These are phyloP conservation scores for Blastocystis sp. DNA, from an alignment of 352 stramenopile species.

Conservation along the genomic window DNA sequence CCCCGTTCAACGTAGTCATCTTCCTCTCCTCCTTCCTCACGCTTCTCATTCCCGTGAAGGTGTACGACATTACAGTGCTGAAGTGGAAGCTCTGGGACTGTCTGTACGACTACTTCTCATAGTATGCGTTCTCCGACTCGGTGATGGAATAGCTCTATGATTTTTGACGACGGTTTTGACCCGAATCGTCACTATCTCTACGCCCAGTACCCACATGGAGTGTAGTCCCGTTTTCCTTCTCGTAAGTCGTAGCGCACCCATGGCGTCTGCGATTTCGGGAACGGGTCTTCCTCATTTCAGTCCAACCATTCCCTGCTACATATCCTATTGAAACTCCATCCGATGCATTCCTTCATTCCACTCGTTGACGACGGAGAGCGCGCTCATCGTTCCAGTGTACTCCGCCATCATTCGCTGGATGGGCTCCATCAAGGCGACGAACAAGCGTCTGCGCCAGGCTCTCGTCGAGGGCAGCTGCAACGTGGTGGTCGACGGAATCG, in stretches of 20 bases:
- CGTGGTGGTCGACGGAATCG: slow-evolving; percentile 68
- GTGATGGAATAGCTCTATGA: slow-evolving; percentile 30
- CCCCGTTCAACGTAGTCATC: slow-evolving; percentile 6
- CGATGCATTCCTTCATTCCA: slow-evolving; percentile 14
- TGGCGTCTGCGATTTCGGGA: slow-evolving; percentile 32
- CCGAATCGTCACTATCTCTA: slow-evolving; percentile 35
- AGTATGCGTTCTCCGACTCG: not conserved
- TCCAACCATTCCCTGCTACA: slow-evolving; percentile 37
- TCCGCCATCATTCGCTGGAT: slow-evolving; percentile 37
- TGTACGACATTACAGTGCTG: slow-evolving; percentile 60
- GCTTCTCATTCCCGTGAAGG: slow-evolving; percentile 48
- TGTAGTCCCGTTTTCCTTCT: not conserved
- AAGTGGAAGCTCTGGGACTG: slow-evolving; percentile 59
- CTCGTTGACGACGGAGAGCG: slow-evolving; percentile 44
- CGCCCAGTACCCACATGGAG: slow-evolving; percentile 56
- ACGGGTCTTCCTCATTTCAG: slow-evolving; percentile 52
- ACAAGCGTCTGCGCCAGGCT: slow-evolving; percentile 31
- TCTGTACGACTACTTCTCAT: slow-evolving; percentile 66
- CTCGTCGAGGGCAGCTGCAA: slow-evolving; percentile 24
- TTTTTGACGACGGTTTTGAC: slow-evolving; percentile 60
- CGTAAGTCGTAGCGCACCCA: not conserved
- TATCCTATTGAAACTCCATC: not conserved
- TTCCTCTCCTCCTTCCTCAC: slow-evolving; percentile 36
- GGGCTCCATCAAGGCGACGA: slow-evolving; percentile 36
- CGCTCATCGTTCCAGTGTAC: slow-evolving; percentile 55